Percentiles rank a stretch among this genome's conserved stretches.
These are phyloP conservation scores for Corinectria fuckeliana DNA, from an alignment of 2,329 filamentous ascomycete genomes.

Conservation along the genomic window DNA sequence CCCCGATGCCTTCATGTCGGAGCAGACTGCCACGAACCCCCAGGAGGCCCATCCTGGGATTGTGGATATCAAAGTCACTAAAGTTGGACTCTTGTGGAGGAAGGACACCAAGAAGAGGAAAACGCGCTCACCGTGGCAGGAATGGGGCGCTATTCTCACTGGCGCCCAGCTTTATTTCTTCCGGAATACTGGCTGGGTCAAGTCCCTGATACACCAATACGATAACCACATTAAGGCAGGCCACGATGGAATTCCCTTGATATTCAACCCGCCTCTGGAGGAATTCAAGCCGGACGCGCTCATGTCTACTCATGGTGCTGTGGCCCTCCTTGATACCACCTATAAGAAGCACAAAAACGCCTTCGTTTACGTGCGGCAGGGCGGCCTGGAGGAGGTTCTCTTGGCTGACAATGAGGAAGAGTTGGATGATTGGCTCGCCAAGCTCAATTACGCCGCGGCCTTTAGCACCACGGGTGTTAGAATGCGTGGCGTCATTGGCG, in stretches of 20 bases:
- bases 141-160: constrained; percentile 96
- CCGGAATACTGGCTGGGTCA: constrained; percentile 90
- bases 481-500: constrained; percentile 85
- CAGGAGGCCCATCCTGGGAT: constrained; percentile 88
- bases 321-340: constrained; percentile 82
- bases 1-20: constrained; percentile 93
- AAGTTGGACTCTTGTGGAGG: constrained; percentile 92
- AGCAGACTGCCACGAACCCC: constrained; percentile 83
- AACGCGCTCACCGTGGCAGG: constrained; percentile 94
- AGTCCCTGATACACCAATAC: constrained; percentile 86
- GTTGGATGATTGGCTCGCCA: constrained; percentile 95
- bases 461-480: constrained; percentile 91
- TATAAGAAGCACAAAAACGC: constrained; percentile 98
- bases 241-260: constrained; percentile 76
- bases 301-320: constrained; percentile 92
- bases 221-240: constrained; percentile 82
- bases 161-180: constrained; percentile 98
- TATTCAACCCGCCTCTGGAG: constrained; percentile 88
- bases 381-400: constrained; percentile 87
- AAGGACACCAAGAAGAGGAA: constrained; percentile 95
- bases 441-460: constrained; percentile 94
- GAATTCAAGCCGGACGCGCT: constrained; percentile 94
- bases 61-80: constrained; percentile 96
- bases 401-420: constrained; percentile 89
- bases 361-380: constrained; percentile 87